Evolutionary conservation across 306 rosid genomes (phyloP).

Genomic region (Rubus parviflorus): DNA sequence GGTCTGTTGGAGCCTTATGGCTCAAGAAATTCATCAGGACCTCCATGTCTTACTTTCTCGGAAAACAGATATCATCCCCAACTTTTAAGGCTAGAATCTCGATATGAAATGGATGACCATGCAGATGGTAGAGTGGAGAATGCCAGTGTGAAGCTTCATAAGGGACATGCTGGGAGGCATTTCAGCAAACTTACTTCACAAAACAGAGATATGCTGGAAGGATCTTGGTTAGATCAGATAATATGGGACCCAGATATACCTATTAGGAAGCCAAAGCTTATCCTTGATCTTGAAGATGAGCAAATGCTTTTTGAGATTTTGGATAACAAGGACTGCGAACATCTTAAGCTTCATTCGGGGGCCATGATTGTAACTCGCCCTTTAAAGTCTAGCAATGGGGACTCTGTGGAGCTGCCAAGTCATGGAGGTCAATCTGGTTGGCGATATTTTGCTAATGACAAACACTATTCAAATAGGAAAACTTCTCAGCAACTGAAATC

Average conservation of each 20-base stretch:
- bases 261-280: constrained; percentile 68
- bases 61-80: constrained; percentile 74
- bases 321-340: constrained; percentile 60
- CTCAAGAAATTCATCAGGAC: constrained; percentile 43
- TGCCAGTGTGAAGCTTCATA: constrained; percentile 44
- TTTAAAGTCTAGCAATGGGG: constrained; percentile 49
- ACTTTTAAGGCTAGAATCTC: constrained; percentile 71
- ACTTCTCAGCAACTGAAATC: constrained; percentile 92
- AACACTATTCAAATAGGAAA: constrained; percentile 84
- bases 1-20: constrained; percentile 63
- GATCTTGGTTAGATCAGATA: constrained; percentile 81
- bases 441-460: constrained; percentile 82
- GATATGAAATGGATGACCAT: constrained; percentile 41
- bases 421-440: constrained; percentile 90
- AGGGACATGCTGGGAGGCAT: constrained; percentile 45
- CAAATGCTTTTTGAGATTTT: constrained; percentile 92
- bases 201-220: constrained; percentile 77
- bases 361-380: constrained; percentile 75
- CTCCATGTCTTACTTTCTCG: constrained; percentile 36
- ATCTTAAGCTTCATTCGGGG: constrained; percentile 83
- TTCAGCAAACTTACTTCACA: constrained; percentile 58
- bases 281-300: constrained; percentile 93
- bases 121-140: constrained; percentile 43
- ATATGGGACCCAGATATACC: constrained; percentile 72
- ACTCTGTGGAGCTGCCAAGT: constrained; percentile 62